Conservation (phyloP, 2,329 filamentous ascomycete species). For the Tolypocladium ophioglossoides region DNA sequence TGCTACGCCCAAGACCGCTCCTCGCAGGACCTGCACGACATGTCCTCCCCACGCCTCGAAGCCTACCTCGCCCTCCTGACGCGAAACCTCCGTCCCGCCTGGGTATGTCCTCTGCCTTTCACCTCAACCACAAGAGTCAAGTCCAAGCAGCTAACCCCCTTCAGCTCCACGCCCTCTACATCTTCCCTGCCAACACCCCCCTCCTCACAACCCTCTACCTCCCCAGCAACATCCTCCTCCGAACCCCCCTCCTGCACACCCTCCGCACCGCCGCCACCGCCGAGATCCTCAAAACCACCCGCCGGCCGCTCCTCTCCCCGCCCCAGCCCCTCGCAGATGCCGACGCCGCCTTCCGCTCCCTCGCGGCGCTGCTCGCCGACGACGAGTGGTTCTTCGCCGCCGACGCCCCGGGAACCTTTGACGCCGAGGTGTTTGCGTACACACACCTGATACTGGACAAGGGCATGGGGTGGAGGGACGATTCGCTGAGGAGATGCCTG, state of each 20-base stretch:
- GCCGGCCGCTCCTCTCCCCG: conserved; percentile 23
- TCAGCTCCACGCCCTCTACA: conserved; percentile 74
- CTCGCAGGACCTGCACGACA: conserved; percentile 30
- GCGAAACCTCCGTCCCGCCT: conserved; percentile 70
- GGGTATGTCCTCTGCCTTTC: conserved; percentile 41
- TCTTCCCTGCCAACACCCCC: conserved; percentile 55
- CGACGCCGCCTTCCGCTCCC: conserved; percentile 32
- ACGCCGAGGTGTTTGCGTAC: conserved; percentile 85
- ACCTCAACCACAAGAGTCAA: neutral
- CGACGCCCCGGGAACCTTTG: conserved; percentile 59
- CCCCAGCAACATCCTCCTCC: conserved; percentile 53
- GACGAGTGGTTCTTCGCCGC: conserved; percentile 38
- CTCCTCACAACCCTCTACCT: conserved; percentile 68
- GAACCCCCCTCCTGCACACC: conserved; percentile 49
- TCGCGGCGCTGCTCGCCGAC: conserved; percentile 30
- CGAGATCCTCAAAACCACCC: conserved; percentile 57
- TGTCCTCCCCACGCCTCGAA: conserved; percentile 48
- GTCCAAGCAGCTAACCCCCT: neutral
- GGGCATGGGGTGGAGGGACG: conserved; percentile 51
- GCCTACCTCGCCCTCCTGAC: conserved; percentile 73
- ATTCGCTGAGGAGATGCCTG: conserved; percentile 46
- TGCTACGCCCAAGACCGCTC: conserved; percentile 50
- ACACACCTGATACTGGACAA: conserved; percentile 68
- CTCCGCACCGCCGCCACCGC: conserved; percentile 62
- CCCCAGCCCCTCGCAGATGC: conserved; percentile 31